These are phyloP conservation scores for Pulveroboletus sp. DNA, from an alignment of 768 basidiomycete species.

Conservation along the genomic window DNA sequence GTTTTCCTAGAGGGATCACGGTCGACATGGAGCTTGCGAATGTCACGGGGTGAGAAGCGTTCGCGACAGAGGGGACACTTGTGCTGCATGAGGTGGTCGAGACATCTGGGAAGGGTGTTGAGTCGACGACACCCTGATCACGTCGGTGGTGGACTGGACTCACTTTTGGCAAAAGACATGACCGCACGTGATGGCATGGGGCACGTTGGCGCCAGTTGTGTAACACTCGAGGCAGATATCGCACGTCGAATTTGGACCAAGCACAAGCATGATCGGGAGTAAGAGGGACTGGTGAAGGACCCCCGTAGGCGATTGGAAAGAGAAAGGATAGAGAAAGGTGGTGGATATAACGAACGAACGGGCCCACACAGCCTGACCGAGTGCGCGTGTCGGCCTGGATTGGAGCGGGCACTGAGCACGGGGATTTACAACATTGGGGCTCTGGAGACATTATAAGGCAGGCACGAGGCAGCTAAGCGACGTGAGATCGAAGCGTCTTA, in stretches of 20 bases:
- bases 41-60: slow-evolving; percentile 41
- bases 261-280: slow-evolving; percentile 52
- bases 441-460: slow-evolving; percentile 31
- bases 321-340: slow-evolving; percentile 1
- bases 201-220: slow-evolving; percentile 46
- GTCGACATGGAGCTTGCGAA: slow-evolving; percentile 60
- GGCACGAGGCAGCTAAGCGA: slow-evolving; percentile 34
- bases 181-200: slow-evolving; percentile 65
- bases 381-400: slow-evolving; percentile 27
- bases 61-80: slow-evolving; percentile 63
- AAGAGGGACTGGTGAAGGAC: slow-evolving; percentile 34
- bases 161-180: slow-evolving; percentile 60
- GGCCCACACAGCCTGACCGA: slow-evolving; percentile 24
- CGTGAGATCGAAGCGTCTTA: slow-evolving; percentile 32
- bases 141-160: slow-evolving; percentile 5
- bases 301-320: slow-evolving; percentile 15
- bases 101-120: slow-evolving; percentile 41
- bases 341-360: slow-evolving; percentile 22
- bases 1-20: slow-evolving; percentile 31
- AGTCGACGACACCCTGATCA: slow-evolving; percentile 7
- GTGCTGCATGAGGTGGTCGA: slow-evolving; percentile 43
- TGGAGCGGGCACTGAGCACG: slow-evolving; percentile 21
- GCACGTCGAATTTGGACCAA: slow-evolving; percentile 62
- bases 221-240: slow-evolving; percentile 73
- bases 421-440: slow-evolving; percentile 18